phyloP scores from a whole-genome alignment of 805 yeast genomes.

The Scheffersomyces amazonensis region DNA sequence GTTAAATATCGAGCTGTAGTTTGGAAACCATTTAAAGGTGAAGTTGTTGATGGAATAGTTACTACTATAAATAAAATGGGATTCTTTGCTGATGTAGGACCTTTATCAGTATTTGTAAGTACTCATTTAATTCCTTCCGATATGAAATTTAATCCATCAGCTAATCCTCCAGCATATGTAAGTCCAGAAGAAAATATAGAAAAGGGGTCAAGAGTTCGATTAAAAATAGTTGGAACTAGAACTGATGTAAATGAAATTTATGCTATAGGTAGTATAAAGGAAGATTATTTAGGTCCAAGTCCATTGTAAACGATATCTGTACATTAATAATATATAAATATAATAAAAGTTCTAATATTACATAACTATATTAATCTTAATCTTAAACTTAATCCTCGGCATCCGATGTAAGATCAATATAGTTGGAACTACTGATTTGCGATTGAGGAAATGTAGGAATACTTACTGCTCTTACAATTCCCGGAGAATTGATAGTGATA shows the following conservation, averaged over 20 bases:
- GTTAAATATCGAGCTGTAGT: slow-evolving; percentile 96
- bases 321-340: not conserved
- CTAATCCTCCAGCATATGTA: slow-evolving; percentile 97
- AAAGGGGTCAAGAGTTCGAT: slow-evolving; percentile 89
- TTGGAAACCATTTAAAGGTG: slow-evolving; percentile 98
- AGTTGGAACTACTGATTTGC: too few species aligned
- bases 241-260: slow-evolving; percentile 96
- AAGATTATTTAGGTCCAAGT: slow-evolving; percentile 90
- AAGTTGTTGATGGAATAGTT: slow-evolving; percentile 96
- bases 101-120: slow-evolving; percentile 89
- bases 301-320: slow-evolving; percentile 26
- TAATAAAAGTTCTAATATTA: not conserved
- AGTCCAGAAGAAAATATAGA: slow-evolving; percentile 93
- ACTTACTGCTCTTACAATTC: too few species aligned
- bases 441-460: too few species aligned
- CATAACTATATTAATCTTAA: too few species aligned
- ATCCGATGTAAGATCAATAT: slow-evolving; percentile 1
- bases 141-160: slow-evolving; percentile 89
- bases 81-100: slow-evolving; percentile 97
- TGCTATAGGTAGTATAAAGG: slow-evolving; percentile 97
- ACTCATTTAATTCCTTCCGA: slow-evolving; percentile 94
- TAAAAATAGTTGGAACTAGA: slow-evolving; percentile 95
- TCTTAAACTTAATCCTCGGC: not conserved
- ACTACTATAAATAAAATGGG: slow-evolving; percentile 94
- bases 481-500: not conserved